phyloP scores from a whole-genome alignment of 2,329 filamentous ascomycete genomes.

The Alternaria rosae region DNA sequence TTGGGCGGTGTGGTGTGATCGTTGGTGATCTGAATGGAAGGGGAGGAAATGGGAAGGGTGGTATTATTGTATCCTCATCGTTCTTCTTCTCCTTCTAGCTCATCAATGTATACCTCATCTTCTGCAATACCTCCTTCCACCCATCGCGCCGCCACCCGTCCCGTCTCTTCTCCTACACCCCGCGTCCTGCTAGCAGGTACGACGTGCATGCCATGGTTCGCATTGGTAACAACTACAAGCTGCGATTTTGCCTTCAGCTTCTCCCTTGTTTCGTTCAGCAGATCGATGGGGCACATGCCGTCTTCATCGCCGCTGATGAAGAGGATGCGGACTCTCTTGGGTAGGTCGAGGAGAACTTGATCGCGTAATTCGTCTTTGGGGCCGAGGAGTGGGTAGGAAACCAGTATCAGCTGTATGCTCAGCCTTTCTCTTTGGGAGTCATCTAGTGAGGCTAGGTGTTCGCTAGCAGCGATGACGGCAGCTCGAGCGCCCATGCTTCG shows the following conservation, averaged over 20 bases:
- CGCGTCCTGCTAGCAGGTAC: conserved; percentile 34
- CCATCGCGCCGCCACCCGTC: conserved; percentile 48
- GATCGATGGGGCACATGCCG: conserved; percentile 31
- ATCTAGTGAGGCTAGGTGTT: background rate
- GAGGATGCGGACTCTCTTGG: conserved; percentile 40
- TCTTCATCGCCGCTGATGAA: conserved; percentile 50
- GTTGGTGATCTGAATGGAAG: background rate
- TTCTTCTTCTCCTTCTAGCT: background rate
- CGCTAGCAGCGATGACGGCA: conserved; percentile 47
- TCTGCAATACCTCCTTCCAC: conserved; percentile 17
- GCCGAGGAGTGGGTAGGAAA: conserved; percentile 53
- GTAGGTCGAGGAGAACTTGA: conserved; percentile 49
- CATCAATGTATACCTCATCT: conserved; percentile 13
- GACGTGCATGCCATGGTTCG: conserved; percentile 54
- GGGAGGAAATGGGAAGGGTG: background rate
- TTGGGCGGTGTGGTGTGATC: background rate
- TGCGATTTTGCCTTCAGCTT: conserved; percentile 51
- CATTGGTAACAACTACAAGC: conserved; percentile 47
- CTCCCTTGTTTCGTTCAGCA: conserved; percentile 34
- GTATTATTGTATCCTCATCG: too few species aligned
- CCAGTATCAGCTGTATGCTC: conserved; percentile 42
- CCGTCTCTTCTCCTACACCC: conserved; percentile 41
- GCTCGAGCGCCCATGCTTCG: conserved; percentile 56
- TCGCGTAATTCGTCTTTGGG: conserved; percentile 48
- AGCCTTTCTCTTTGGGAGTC: background rate